Percentiles rank a stretch among this genome's conserved stretches.
Conservation (phyloP, 2,329 filamentous ascomycete species). For the Arthrobotrys megalospora region DNA sequence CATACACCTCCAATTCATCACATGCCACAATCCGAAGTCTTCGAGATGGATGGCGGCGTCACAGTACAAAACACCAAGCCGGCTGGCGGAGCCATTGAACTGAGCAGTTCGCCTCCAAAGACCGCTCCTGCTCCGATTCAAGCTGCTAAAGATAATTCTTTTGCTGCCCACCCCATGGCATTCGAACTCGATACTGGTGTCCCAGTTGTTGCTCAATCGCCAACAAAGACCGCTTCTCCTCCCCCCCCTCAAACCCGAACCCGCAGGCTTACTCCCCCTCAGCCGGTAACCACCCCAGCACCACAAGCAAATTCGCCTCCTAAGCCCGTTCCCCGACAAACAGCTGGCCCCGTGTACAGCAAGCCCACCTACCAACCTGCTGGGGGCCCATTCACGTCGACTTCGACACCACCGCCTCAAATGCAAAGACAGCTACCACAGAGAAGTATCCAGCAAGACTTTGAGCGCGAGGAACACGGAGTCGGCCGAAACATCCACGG, state of each 20-base stretch:
- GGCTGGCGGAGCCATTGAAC: slow-evolving; percentile 32
- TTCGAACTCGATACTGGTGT: slow-evolving; percentile 58
- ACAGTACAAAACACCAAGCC: slow-evolving; percentile 1
- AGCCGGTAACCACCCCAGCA: slow-evolving; percentile 30
- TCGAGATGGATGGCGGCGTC: slow-evolving; percentile 59
- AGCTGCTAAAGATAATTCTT: neutral
- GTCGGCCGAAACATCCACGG: slow-evolving; percentile 55
- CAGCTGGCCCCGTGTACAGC: slow-evolving; percentile 17
- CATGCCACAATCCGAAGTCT: slow-evolving; percentile 54
- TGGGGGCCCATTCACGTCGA: slow-evolving; percentile 10
- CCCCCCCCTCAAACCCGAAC: slow-evolving; percentile 31
- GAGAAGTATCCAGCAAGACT: slow-evolving; percentile 13
- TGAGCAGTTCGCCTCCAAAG: slow-evolving; percentile 39
- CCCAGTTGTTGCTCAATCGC: slow-evolving; percentile 8
- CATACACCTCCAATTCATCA: slow-evolving; percentile 57
- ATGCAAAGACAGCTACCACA: slow-evolving; percentile 16
- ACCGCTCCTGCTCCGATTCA: slow-evolving; percentile 4
- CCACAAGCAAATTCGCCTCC: slow-evolving; percentile 24
- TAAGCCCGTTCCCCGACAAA: slow-evolving; percentile 30
- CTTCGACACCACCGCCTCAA: slow-evolving; percentile 44
- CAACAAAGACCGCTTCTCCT: slow-evolving; percentile 6
- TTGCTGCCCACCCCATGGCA: slow-evolving; percentile 51
- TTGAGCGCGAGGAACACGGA: slow-evolving; percentile 56
- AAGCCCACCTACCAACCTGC: slow-evolving; percentile 49
- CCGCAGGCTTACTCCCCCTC: slow-evolving; percentile 48